Percentiles rank a stretch among this genome's conserved stretches.
Evolutionary conservation across 306 rosid genomes (phyloP).

Genomic region (Inga leiocalycina): DNA sequence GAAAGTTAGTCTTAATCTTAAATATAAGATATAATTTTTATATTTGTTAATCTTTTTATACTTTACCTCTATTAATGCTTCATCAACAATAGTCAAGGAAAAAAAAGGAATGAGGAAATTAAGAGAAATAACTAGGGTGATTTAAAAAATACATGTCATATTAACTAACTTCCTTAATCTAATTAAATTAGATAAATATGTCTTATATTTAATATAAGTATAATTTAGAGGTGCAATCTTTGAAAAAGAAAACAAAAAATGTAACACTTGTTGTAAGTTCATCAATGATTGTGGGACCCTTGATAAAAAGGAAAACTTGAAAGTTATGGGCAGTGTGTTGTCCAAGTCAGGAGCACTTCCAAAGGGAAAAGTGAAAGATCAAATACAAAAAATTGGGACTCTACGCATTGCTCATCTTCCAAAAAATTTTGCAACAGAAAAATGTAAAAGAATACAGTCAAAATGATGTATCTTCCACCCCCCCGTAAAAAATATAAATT

Average conservation of each 20-base stretch:
- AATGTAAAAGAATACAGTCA: constrained; percentile 5
- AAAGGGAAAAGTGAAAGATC: neutral
- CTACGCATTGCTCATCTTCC: neutral
- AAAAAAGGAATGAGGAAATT: too few species aligned
- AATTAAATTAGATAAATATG: too few species aligned
- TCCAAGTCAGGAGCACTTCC: neutral
- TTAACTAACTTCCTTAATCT: too few species aligned
- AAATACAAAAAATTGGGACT: neutral
- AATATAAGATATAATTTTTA: too few species aligned
- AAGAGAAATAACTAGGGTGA: too few species aligned
- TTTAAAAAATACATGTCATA: too few species aligned
- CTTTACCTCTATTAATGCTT: too few species aligned
- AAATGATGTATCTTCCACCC: constrained; percentile 23
- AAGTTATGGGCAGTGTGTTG: neutral
- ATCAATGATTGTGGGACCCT: neutral
- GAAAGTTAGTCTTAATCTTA: fast-evolving
- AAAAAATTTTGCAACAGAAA: neutral
- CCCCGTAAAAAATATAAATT: constrained; percentile 14
- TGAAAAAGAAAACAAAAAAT: too few species aligned
- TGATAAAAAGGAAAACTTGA: neutral
- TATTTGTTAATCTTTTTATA: too few species aligned
- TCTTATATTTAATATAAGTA: too few species aligned
- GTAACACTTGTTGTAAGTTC: neutral
- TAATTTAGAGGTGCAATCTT: too few species aligned
- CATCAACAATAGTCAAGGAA: too few species aligned